phyloP scores from a whole-genome alignment of 495 filamentous ascomycete species.

The Talaromyces ruber region DNA sequence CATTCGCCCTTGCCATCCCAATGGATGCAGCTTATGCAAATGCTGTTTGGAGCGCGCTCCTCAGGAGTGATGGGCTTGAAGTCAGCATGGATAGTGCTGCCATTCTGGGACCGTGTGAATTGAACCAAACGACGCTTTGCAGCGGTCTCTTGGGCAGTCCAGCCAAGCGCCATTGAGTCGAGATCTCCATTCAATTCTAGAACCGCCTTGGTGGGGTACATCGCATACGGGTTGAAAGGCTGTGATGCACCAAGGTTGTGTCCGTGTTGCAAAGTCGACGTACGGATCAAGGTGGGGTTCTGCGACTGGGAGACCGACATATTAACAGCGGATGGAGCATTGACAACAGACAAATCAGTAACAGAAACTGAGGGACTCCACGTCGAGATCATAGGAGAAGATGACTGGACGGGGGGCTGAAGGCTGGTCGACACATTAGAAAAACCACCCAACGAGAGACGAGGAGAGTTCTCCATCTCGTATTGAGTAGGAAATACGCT shows the following conservation, averaged over 20 bases:
- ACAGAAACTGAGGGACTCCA: constrained; percentile 36
- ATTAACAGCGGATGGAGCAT: constrained; percentile 26
- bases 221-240: constrained; percentile 68
- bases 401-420: constrained; percentile 29
- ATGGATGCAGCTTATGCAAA: constrained; percentile 84
- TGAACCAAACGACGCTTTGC: constrained; percentile 73
- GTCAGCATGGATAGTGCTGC: constrained; percentile 60
- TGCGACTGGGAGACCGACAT: constrained; percentile 34
- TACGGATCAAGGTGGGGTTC: constrained; percentile 70
- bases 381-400: constrained; percentile 32
- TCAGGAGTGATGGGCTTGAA: constrained; percentile 65
- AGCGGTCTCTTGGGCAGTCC: constrained; percentile 71
- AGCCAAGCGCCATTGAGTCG: constrained; percentile 65
- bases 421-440: constrained; percentile 22
- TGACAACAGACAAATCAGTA: constrained; percentile 18
- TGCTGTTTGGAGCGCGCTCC: constrained; percentile 61
- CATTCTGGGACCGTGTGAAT: constrained; percentile 72
- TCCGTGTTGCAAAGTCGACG: constrained; percentile 66
- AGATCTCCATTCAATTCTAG: constrained; percentile 82
- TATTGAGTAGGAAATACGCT: constrained; percentile 24
- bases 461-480: constrained; percentile 22
- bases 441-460: constrained; percentile 20
- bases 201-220: constrained; percentile 79
- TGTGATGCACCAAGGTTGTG: constrained; percentile 33
- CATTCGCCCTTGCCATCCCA: constrained; percentile 88